phyloP scores from a whole-genome alignment of 2,329 filamentous ascomycete species.

The Juglanconis sp. region DNA sequence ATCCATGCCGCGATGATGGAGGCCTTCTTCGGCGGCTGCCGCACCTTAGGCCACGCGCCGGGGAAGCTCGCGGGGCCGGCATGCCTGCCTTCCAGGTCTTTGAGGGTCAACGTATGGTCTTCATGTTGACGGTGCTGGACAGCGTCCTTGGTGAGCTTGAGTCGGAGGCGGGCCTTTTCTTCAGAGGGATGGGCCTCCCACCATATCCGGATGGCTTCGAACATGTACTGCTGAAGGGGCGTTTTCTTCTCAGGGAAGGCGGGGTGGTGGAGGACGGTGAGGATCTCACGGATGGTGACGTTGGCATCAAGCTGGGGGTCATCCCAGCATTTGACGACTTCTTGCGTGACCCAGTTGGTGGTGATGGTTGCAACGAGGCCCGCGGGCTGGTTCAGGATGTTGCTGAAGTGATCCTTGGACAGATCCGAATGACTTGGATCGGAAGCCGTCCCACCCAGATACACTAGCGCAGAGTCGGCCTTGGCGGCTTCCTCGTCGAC shows the following conservation, averaged over 20 bases:
- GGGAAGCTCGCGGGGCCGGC: conserved; percentile 27
- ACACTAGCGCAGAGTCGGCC: conserved; percentile 25
- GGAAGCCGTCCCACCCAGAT: conserved; percentile 33
- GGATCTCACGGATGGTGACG: conserved; percentile 59
- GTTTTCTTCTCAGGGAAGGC: conserved; percentile 49
- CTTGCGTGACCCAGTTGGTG: conserved; percentile 63
- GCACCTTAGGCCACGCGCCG: conserved; percentile 25
- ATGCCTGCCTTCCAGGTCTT: conserved; percentile 24
- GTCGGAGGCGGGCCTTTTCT: conserved; percentile 23
- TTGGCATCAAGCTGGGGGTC: conserved; percentile 60
- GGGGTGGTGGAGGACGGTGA: conserved; percentile 66
- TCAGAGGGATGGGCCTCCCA: conserved; percentile 22
- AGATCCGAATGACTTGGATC: conserved; percentile 58
- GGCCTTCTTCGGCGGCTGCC: conserved; percentile 24
- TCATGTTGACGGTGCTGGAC: conserved; percentile 27
- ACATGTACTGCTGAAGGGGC: conserved; percentile 64
- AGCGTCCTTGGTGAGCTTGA: conserved; percentile 27
- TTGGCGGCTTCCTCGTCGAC: conserved; percentile 29
- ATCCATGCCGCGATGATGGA: conserved; percentile 25
- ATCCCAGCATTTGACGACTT: conserved; percentile 68
- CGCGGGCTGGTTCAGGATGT: conserved; percentile 54
- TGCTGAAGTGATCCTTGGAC: conserved; percentile 59
- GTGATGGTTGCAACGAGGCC: conserved; percentile 55
- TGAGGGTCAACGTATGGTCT: conserved; percentile 26
- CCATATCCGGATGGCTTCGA: conserved; percentile 62